Evolutionary conservation across 2,329 filamentous ascomycete species (phyloP), one percentile per base, ranked within the genome.

Genomic region (Ophiostoma pallidulum): DNA sequence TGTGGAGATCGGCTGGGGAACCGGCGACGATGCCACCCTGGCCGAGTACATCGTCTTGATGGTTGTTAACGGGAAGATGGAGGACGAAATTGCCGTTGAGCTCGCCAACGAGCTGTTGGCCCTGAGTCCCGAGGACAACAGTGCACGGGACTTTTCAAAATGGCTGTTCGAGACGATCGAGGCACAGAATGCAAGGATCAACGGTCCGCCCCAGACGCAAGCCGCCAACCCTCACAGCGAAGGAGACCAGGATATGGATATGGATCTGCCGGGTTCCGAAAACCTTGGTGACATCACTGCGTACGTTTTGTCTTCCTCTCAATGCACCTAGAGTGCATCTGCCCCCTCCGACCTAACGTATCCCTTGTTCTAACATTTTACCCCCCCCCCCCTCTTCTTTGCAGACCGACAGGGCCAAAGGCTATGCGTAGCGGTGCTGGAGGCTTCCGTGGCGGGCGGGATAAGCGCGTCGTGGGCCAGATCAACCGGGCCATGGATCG

Each of bases 31-130:
- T 64, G 82, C 83, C 20, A 86, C 88, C 32, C 78, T 98, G 51
- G 84, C 89, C 51, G 92, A 98, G 69, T 98, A 97, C 69, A 92
- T 98, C 56, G 84, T 97, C 50, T 79, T 97, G 54, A 96, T 97
- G 91, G 78, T 98, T 28, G 87, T 87, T 53, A 97, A 96, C 67
- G 88, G 90, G 59, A 96, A 95, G 66, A 89, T 85, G 4, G 84
- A 94, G 63, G 81, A 90, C 43, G 84, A 96, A 62, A 91, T 98
- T 55, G 85, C 89, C 9, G 72, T 78, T 37, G 92, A 98, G 63
- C 79, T 98, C 13, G 85, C 90, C 1, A 84, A 82, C 54, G 92
- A 98, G 58, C 76, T 98, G 36, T 77, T 98, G 3, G 81, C 81
- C 49, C 76, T 96, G 4, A 80, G 80, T 3, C 81, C 88, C 40